Evolutionary conservation across 164 flowering plant genomes (phyloP), one percentile per base, ranked within the genome.

Genomic region (Macadamia tetraphylla): DNA sequence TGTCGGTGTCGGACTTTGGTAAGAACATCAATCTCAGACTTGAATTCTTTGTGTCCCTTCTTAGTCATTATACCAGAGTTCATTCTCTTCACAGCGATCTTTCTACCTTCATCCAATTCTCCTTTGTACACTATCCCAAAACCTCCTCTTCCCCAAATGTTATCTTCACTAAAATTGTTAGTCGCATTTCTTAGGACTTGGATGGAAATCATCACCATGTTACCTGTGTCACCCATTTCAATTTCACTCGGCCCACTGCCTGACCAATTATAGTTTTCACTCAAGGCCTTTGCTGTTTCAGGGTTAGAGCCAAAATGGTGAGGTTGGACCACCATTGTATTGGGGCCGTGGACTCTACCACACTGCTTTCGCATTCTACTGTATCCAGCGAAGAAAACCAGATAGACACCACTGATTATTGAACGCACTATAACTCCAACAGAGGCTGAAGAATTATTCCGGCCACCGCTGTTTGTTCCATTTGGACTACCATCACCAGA

Each of bases 1-100:
- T 89, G 84, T 60, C 95, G 67, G 73, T 89, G 95, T 17, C 92
- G 76, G 61, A 89, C 95, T 71, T 87, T 89, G 4, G 92, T 86
- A 78, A 89, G 66, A 56, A 89, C 95, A 48, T 88, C 92, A 71
- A 89, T 89, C 74, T 89, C 95, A 49, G 95, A 87, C 69, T 81
- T 81, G 65, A 89, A 89, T 73, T 89, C 95, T 1, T 78, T 48
- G 18, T 81, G 35, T 10, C 92, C 95, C 68, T 89, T 89, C 3
- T 83, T 86, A 10, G 79, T 63, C 3, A 89, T 80, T 9, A 82
- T 81, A 29, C 88, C 90, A 12, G 79, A 70, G 66, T 85, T 92
- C 92, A 87, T 87, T 68, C 95, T 82, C 69, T 89, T 89, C 58
- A 89, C 92, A 0, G 95, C 95, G 63, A 89, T 89, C 73, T 83